Evolutionary conservation across 345 rosid species (phyloP), one percentile per base, ranked within the genome.

Genomic region (Triadica sebifera): DNA sequence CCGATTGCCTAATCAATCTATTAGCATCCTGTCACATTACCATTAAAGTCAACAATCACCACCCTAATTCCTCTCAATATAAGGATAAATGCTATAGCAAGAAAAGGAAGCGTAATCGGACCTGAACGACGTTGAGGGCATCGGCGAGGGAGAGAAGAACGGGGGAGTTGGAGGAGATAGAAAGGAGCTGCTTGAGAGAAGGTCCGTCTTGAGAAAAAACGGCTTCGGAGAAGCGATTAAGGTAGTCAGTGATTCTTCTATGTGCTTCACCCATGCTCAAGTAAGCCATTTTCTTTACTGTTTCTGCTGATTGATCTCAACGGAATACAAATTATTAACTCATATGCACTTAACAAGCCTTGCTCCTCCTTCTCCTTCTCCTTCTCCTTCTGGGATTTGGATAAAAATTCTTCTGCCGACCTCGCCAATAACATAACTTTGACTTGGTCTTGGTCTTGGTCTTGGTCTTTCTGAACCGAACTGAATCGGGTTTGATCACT

Each of bases 221-320:
- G 83, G 93, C 84, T 80, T 91, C 94, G 79, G 84, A 83, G 87
- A 92, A 94, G 20, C 89, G 83, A 76, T 84, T 87, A 13, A 91
- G 85, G 81, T 89, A 92, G 51, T 94, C 98, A 12, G 88, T 89
- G 83, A 92, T 89, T 75, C 97, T 74, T 59, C 97, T 62, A 85
- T 92, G 97, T 0, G 95, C 86, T 75, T 92, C 97, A 58, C 95
- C 95, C 97, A 92, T 88, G 88, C 97, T 90, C 22, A 67, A 8
- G 45, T 67, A 75, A 38, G 78, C 78, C 78, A 75, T 75, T 41
- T 62, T 67, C 17, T 58, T 13, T 11, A 3, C 24, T 4, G 12
- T 3, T 55, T n/a, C 10, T 19, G 55, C 20, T 22, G 52, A 38
- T 46, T 22, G 55, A 20, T 12, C 29, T 37, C 12, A 9, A 57